Evolutionary conservation across 225 moss, liverwort and hornwort genomes (phyloP).

Genomic region (Rhytidiadelphus loreus): DNA sequence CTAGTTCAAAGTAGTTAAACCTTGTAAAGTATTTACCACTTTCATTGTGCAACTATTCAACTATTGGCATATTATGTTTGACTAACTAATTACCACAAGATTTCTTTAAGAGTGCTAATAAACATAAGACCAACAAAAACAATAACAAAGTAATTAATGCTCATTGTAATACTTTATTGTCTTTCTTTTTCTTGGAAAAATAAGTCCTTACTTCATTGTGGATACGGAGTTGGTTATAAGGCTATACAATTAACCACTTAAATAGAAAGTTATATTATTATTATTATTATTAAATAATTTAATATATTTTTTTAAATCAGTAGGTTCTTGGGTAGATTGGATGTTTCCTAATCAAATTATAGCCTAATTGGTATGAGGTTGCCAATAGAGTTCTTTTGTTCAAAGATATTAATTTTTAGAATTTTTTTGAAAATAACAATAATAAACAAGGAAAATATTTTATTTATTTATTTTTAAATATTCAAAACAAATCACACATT

Average conservation of each 20-base stretch:
- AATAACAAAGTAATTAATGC: background rate
- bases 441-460: accelerated
- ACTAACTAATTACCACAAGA: background rate
- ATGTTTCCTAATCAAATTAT: no score
- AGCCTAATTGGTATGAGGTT: background rate
- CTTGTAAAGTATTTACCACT: background rate
- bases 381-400: background rate
- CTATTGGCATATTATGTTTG: background rate
- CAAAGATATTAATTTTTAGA: background rate
- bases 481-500: background rate
- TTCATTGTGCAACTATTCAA: accelerated
- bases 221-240: background rate
- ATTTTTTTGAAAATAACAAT: background rate
- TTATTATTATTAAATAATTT: no score
- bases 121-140: background rate
- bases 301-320: accelerated
- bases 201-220: background rate
- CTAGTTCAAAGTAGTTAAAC: background rate
- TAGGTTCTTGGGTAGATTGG: background rate
- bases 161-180: background rate
- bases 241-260: background rate
- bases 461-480: background rate
- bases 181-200: background rate
- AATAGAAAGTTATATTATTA: background rate
- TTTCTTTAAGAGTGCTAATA: background rate